Evolutionary conservation across 495 filamentous ascomycete genomes (phyloP), one percentile per base, ranked within the genome.

Genomic region (Penicillium canescens): DNA sequence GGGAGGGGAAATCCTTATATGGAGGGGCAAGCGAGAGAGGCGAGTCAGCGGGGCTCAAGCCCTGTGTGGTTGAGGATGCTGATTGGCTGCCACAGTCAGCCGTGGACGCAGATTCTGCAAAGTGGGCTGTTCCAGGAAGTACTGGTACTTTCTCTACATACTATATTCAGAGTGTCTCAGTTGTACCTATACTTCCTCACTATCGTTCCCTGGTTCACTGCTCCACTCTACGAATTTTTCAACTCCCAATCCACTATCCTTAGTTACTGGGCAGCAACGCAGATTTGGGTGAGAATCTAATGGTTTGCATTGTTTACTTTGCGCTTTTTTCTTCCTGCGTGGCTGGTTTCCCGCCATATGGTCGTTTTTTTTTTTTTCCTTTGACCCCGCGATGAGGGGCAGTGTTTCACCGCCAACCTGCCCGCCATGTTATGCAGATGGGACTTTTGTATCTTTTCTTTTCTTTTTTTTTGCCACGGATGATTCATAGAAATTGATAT

Each of bases 1-100:
- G 65, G 60, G 59, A 67, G 72, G 74, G 73, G 70, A 73, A 78
- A 71, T 68, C 67, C 73, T 78, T 78, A 75, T 76, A 78, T 78
- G 73, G 73, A 76, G 73, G 75, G 73, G 75, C 73, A 78, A 76
- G 74, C 74, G 74, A 77, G 74, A 57, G 59, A 60, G 62, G 64
- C 71, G 69, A 75, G 65, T 67, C 60, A 65, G 66, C 68, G 60
- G 63, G 72, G 72, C 62, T 72, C 60, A 62, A 76, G 68, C 73
- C 73, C 71, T 76, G 62, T 60, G 51, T 52, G 55, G 57, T 55
- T 33, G 8, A 13, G 46, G 13, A 18, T 23, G 50, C 18, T 63
- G 52, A 73, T 73, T 73, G 70, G 70, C 49, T 61, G 55, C 52
- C 21, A 50, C 60, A 50, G 60, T 56, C 55, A 60, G 45, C 48